A percentile compares a stretch with the other conserved stretches of the same genome.
These are phyloP conservation scores for Tuber magnatum DNA, from an alignment of 495 filamentous ascomycete species.

Conservation along the genomic window DNA sequence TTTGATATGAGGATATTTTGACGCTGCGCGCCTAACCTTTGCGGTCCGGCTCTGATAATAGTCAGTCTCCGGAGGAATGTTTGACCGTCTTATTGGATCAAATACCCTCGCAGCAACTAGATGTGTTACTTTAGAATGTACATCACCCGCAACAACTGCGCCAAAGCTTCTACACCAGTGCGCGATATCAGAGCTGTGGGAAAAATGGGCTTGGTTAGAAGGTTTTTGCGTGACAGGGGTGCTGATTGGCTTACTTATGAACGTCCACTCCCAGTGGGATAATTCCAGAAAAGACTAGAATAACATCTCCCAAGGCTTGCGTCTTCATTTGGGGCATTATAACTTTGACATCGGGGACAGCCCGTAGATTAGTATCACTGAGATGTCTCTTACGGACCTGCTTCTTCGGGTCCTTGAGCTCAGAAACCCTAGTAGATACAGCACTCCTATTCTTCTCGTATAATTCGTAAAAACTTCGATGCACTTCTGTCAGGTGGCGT, in stretches of 20 bases:
- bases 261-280: constrained; percentile 73
- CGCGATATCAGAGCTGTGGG: constrained; percentile 64
- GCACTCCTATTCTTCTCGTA: constrained; percentile 52
- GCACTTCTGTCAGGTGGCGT: constrained; percentile 63
- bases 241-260: constrained; percentile 46
- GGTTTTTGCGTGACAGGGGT: constrained; percentile 11
- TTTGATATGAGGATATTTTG: constrained; percentile 62
- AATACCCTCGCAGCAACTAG: constrained; percentile 53
- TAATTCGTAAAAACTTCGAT: constrained; percentile 70
- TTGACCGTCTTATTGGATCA: background rate
- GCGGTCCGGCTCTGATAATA: constrained; percentile 66
- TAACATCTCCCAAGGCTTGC: constrained; percentile 58
- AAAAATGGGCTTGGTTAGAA: constrained; percentile 16
- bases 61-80: constrained; percentile 42
- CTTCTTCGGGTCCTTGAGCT: constrained; percentile 44
- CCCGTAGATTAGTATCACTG: constrained; percentile 49
- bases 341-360: constrained; percentile 75
- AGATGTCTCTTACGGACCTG: constrained; percentile 23
- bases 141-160: constrained; percentile 57
- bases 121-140: constrained; percentile 57
- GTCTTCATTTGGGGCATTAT: constrained; percentile 74
- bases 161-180: constrained; percentile 81
- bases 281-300: constrained; percentile 80
- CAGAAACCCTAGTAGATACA: constrained; percentile 18
- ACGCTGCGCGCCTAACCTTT: constrained; percentile 74